phyloP scores from a whole-genome alignment of 371 early-diverging fungal species.

The Smittium culicis region DNA sequence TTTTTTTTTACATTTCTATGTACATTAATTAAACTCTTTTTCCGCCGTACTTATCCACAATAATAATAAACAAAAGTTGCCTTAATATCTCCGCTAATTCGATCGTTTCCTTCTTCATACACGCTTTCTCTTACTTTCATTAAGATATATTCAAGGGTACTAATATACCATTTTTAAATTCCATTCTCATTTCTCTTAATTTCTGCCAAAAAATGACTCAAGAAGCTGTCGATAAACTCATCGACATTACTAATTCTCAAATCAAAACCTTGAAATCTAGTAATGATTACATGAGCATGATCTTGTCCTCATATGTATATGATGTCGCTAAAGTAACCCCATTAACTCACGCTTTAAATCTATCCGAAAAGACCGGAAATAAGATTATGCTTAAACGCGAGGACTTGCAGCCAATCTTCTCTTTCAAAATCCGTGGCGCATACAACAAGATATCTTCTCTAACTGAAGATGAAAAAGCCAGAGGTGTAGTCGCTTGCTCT shows the following conservation, averaged over 20 bases:
- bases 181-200: too few relatives aligned
- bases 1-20: too few relatives aligned
- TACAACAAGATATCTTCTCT: conserved; percentile 80
- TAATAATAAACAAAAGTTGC: too few relatives aligned
- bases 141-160: too few relatives aligned
- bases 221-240: neutral
- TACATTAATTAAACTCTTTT: too few relatives aligned
- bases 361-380: conserved; percentile 50
- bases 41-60: too few relatives aligned
- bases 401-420: conserved; percentile 91
- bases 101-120: too few relatives aligned
- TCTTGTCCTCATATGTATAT: conserved; percentile 78
- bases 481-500: conserved; percentile 89
- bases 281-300: conserved; percentile 74
- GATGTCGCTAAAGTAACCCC: conserved; percentile 88
- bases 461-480: conserved; percentile 51
- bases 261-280: neutral
- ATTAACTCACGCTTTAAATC: conserved; percentile 60
- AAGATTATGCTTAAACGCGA: conserved; percentile 80
- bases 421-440: conserved; percentile 94
- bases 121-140: too few relatives aligned
- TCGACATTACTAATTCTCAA: neutral
- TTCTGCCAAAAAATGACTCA: neutral
- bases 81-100: too few relatives aligned
- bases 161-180: too few relatives aligned